Percentiles rank a stretch among this genome's conserved stretches.
phyloP scores from a whole-genome alignment of 2,329 filamentous ascomycete genomes.

The Juglanconis juglandina region DNA sequence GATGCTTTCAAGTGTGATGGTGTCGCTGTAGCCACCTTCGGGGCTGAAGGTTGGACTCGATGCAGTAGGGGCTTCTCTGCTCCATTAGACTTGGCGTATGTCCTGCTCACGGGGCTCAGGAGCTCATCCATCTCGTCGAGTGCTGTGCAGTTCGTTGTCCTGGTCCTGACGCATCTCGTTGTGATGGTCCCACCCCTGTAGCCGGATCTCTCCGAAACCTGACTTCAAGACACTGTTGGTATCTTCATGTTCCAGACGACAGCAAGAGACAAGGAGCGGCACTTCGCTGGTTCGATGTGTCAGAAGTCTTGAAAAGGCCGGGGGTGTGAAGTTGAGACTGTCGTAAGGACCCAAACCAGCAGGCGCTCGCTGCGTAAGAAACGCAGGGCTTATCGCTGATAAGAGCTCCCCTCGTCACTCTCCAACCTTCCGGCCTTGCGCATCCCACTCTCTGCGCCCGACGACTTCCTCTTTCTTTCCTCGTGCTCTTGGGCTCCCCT shows the following conservation, averaged over 20 bases:
- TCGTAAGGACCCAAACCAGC: too few relatives aligned
- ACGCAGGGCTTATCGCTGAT: conserved; percentile 14
- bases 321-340: too few relatives aligned
- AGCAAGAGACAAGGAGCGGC: too few relatives aligned
- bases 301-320: too few relatives aligned
- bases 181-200: not conserved
- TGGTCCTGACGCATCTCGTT: not conserved
- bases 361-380: too few relatives aligned
- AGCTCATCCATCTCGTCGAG: conserved; percentile 51
- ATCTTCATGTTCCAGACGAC: not conserved
- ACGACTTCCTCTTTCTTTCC: not conserved
- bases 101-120: conserved; percentile 52
- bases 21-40: not conserved
- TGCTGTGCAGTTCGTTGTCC: not conserved
- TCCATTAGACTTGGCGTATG: conserved; percentile 40
- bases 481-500: not conserved
- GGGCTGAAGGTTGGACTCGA: conserved; percentile 28
- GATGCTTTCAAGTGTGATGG: conserved; percentile 8
- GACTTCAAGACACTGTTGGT: not conserved
- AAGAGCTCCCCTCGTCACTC: conserved; percentile 2
- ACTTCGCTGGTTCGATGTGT: too few relatives aligned
- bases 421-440: conserved; percentile 3
- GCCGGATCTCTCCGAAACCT: too few relatives aligned
- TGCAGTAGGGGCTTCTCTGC: conserved; percentile 36
- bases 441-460: not conserved